Conservation (phyloP, 225 moss, liverwort and hornwort species). For the Bryum argenteum region DNA sequence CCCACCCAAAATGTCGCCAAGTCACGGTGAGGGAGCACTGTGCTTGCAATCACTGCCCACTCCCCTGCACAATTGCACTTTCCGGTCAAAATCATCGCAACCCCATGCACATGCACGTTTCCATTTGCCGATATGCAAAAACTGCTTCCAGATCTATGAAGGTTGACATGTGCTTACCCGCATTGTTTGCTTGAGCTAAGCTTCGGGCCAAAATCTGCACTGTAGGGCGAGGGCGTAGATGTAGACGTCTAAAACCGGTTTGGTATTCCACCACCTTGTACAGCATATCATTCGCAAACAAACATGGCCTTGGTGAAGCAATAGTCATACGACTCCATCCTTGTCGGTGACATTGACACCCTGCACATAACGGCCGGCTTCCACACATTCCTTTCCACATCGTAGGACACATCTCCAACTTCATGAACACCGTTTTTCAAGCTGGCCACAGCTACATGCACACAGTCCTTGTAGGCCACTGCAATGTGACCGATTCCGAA, state of each 20-base stretch:
- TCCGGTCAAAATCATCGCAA: not conserved
- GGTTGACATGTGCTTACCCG: not conserved
- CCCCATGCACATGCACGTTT: no score
- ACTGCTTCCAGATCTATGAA: no score
- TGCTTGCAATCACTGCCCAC: slow-evolving; percentile 20
- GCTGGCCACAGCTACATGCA: slow-evolving; percentile 13
- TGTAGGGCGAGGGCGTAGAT: not conserved
- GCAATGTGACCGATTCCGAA: not conserved
- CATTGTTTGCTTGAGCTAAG: not conserved
- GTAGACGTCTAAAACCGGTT: not conserved
- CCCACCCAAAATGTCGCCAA: slow-evolving; percentile 18
- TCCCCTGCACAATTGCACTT: not conserved
- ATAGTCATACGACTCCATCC: not conserved
- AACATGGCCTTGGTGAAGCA: slow-evolving; percentile 11
- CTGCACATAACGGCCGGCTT: not conserved
- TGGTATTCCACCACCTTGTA: slow-evolving; percentile 20
- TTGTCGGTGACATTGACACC: slow-evolving; percentile 13
- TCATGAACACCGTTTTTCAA: not conserved
- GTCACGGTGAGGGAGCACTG: not conserved
- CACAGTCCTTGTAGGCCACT: not conserved
- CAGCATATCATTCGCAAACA: slow-evolving; percentile 10
- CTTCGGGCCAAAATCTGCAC: slow-evolving; percentile 22
- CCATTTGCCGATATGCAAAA: not conserved
- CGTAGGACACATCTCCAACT: slow-evolving; percentile 19
- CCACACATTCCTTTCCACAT: slow-evolving; percentile 6